Evolutionary conservation across 1,284 basidiomycete species (phyloP), one percentile per base, ranked within the genome.

Genomic region (Trichosporon asahii): DNA sequence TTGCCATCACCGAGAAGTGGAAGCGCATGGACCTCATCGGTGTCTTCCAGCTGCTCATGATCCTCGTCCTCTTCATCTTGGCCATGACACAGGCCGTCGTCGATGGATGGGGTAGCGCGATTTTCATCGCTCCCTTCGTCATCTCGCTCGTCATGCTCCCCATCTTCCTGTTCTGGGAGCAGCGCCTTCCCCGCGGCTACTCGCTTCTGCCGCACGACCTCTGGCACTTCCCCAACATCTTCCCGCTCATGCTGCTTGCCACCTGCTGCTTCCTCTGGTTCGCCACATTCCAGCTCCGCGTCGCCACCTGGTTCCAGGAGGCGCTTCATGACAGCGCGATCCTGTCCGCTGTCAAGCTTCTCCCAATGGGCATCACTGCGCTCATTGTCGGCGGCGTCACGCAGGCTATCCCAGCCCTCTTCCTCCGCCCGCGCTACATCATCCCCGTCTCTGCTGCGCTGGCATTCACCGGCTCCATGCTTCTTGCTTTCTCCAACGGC

Each of bases 21-120:
- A 83, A 82, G 73, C 77, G 81, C 49, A 81, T 82, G 80, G 82
- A 83, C 70, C 73, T 83, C 14, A 76, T 74, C 66, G 82, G 82
- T 37, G 81, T 82, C 12, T 37, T 69, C 40, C 72, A 80, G 66
- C 73, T 83, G 53, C 67, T 82, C 49, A 76, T 76, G 8, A 66
- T 74, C 37, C 75, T 83, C 53, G 71, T 80, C 57, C 75, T 80
- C 44, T 82, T 83, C 77, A 81, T 83, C 70, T 78, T 82, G 66
- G 79, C 74, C 25, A 80, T 83, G 74, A 83, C 82, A 18, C 80
- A 81, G 78, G 79, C 49, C 12, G 74, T 77, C 5, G 70, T 76
- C 61, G 66, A 76, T 29, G 82, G 82, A 7, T 83, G 81, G 80
- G 69, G 71, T 25, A 77, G 74, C 2, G 75, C 81, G 31, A 78